Evolutionary conservation across 2,329 filamentous ascomycete species (phyloP).

Genomic region (Pleoardoris graminearum): DNA sequence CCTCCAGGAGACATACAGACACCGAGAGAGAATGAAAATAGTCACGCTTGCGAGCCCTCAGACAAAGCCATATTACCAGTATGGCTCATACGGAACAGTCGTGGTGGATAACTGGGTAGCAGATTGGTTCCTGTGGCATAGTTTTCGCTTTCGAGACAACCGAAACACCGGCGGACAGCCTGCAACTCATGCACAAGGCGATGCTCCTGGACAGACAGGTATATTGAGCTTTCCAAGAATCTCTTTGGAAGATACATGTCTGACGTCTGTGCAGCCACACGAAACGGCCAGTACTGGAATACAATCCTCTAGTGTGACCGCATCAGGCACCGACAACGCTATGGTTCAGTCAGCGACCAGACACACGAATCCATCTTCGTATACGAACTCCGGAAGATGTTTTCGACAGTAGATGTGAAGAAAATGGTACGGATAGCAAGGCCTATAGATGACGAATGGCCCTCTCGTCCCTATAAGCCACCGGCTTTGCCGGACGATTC

Average conservation of each 20-base stretch:
- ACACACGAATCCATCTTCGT: neutral
- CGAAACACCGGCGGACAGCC: slow-evolving; percentile 12
- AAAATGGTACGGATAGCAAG: neutral
- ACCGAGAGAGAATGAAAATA: slow-evolving; percentile 50
- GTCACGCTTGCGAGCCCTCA: slow-evolving; percentile 45
- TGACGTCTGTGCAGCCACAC: neutral
- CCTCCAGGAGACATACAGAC: slow-evolving; percentile 53
- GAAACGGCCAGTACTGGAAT: neutral
- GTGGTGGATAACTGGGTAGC: slow-evolving; percentile 55
- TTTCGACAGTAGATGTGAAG: neutral
- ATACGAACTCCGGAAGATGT: neutral
- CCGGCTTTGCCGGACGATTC: no score
- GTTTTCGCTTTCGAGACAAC: slow-evolving; percentile 50
- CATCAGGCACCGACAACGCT: neutral
- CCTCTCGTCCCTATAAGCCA: no score
- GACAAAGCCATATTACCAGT: slow-evolving; percentile 48
- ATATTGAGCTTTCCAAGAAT: no score
- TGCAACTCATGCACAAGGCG: neutral
- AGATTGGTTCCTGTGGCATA: slow-evolving; percentile 57
- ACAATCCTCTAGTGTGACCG: neutral
- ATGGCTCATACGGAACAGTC: slow-evolving; percentile 47
- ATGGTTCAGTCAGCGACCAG: neutral
- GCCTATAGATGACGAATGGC: neutral
- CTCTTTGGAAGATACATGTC: neutral
- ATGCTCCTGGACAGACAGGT: no score